Evolutionary conservation across 768 basidiomycete genomes (phyloP).

Genomic region (Boletales sp.): DNA sequence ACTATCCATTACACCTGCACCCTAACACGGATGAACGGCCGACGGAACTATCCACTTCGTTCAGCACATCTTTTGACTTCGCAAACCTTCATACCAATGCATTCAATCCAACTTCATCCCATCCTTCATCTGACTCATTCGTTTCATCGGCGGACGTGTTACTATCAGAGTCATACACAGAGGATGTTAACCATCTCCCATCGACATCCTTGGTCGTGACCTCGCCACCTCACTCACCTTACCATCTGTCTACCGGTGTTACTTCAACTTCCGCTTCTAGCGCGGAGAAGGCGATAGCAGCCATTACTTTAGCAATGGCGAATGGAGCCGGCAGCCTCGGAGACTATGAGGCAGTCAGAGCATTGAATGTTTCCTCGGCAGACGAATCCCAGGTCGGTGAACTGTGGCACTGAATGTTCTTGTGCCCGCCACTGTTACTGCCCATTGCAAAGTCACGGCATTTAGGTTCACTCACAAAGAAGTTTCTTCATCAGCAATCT

Average conservation of each 20-base stretch:
- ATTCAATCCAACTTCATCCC: slow-evolving; percentile 19
- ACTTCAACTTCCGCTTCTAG: slow-evolving; percentile 36
- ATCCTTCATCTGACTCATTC: slow-evolving; percentile 18
- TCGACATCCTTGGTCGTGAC: slow-evolving; percentile 7
- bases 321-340: slow-evolving; percentile 59
- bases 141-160: slow-evolving; percentile 6
- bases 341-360: slow-evolving; percentile 51
- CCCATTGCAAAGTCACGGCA: too few relatives aligned
- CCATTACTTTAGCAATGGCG: slow-evolving; percentile 56
- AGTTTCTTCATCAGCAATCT: slow-evolving; percentile 8
- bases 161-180: slow-evolving; percentile 1
- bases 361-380: slow-evolving; percentile 29
- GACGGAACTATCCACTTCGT: slow-evolving; percentile 16
- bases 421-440: neutral
- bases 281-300: slow-evolving; percentile 58
- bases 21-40: slow-evolving; percentile 10
- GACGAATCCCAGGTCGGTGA: slow-evolving; percentile 53
- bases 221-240: slow-evolving; percentile 13
- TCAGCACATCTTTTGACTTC: slow-evolving; percentile 27
- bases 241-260: slow-evolving; percentile 1
- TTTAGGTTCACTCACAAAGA: neutral
- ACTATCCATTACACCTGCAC: slow-evolving; percentile 10
- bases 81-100: slow-evolving; percentile 24
- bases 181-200: slow-evolving; percentile 2
- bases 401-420: slow-evolving; percentile 46